phyloP scores from a whole-genome alignment of 164 flowering plant species.

The Berberis vulgaris region DNA sequence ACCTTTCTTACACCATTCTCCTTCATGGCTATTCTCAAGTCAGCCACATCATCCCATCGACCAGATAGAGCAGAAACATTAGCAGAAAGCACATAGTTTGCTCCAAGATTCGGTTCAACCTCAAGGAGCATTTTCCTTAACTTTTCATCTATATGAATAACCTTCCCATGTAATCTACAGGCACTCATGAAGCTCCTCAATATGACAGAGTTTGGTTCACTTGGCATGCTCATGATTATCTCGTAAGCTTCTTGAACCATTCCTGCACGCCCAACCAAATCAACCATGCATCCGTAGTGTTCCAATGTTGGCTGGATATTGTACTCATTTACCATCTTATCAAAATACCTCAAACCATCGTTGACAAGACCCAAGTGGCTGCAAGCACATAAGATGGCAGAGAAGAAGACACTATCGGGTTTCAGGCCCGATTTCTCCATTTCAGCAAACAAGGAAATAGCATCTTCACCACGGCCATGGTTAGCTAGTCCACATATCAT shows the following conservation, averaged over 20 bases:
- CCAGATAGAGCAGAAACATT: conserved; percentile 27
- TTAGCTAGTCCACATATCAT: conserved; percentile 47
- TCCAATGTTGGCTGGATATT: conserved; percentile 41
- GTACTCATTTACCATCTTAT: conserved; percentile 29
- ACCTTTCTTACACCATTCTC: conserved; percentile 39
- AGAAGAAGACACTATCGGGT: conserved; percentile 41
- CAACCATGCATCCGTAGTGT: conserved; percentile 64
- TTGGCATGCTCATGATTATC: conserved; percentile 38
- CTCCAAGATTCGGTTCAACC: conserved; percentile 44
- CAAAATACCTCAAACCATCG: conserved; percentile 32
- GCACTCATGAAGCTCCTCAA: conserved; percentile 48
- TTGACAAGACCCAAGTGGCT: conserved; percentile 44
- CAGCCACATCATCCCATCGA: conserved; percentile 26
- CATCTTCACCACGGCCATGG: conserved; percentile 36
- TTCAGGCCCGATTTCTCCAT: conserved; percentile 32
- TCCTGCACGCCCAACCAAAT: conserved; percentile 53
- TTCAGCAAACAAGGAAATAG: conserved; percentile 33
- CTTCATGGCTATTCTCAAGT: conserved; percentile 34
- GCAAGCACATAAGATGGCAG: conserved; percentile 42
- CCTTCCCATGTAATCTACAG: conserved; percentile 31
- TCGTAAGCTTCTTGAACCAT: conserved; percentile 41
- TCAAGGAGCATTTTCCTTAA: conserved; percentile 27
- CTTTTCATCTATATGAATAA: conserved; percentile 21
- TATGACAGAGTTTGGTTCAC: conserved; percentile 44
- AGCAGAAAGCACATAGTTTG: conserved; percentile 51